Evolutionary conservation across 1,284 basidiomycete genomes (phyloP).

Genomic region (Exobasidium cylindrosporum): DNA sequence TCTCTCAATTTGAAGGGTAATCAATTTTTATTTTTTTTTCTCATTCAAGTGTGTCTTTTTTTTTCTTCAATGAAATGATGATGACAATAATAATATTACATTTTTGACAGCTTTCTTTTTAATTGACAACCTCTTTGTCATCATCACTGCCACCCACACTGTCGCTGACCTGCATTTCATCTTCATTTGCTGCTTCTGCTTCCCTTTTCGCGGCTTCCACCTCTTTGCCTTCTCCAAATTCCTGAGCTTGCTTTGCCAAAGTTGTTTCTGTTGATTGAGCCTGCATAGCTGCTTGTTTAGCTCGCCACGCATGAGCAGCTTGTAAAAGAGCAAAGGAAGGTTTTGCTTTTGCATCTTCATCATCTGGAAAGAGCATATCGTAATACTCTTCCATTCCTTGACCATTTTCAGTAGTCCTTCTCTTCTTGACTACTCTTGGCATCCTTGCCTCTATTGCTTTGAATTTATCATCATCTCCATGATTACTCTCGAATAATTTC

Average conservation of each 20-base stretch:
- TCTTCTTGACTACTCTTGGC: conserved; percentile 80
- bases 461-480: conserved; percentile 62
- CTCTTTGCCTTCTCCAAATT: background rate
- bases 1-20: no score
- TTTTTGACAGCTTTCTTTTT: background rate
- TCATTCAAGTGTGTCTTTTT: no score
- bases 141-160: background rate
- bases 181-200: conserved; percentile 1
- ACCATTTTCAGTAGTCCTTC: conserved; percentile 28
- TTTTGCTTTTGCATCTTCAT: conserved; percentile 46
- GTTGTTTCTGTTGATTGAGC: background rate
- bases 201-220: background rate
- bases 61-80: no score
- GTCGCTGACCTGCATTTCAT: conserved; percentile 4
- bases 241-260: background rate
- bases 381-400: conserved; percentile 51
- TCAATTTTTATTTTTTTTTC: no score
- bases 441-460: conserved; percentile 80
- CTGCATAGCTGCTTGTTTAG: conserved; percentile 10
- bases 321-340: conserved; percentile 28
- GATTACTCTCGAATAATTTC: conserved; percentile 81
- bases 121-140: background rate
- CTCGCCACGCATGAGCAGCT: conserved; percentile 13
- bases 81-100: background rate
- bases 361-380: conserved; percentile 52